Conservation (phyloP, 768 basidiomycete genomes). For the Naematelia aurantialba region DNA sequence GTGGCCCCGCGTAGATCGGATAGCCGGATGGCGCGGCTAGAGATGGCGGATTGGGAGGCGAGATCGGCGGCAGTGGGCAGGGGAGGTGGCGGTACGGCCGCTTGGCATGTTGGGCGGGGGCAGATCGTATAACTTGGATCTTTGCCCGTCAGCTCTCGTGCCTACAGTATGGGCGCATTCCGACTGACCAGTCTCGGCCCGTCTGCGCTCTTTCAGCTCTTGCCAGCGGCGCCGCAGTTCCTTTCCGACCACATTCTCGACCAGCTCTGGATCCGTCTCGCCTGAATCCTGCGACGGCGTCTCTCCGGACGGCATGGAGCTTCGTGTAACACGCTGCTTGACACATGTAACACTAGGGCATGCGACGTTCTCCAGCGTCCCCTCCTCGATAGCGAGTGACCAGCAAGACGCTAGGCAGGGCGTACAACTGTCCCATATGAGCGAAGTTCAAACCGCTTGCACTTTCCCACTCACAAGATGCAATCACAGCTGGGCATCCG, state of each 20-base stretch:
- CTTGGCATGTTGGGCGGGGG: constrained; percentile 74
- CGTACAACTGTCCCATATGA: constrained; percentile 56
- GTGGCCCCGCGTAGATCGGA: constrained; percentile 17
- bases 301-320: neutral
- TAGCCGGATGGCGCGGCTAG: constrained; percentile 27
- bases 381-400: constrained; percentile 74
- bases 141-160: neutral
- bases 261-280: constrained; percentile 64
- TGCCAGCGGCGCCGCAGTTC: constrained; percentile 68
- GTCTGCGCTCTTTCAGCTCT: constrained; percentile 69
- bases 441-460: neutral
- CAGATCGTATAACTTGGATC: constrained; percentile 79
- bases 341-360: constrained; percentile 79
- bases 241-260: constrained; percentile 66
- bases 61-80: constrained; percentile 18
- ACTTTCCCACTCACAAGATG: constrained; percentile 57
- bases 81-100: constrained; percentile 64
- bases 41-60: constrained; percentile 11
- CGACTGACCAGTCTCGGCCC: constrained; percentile 64
- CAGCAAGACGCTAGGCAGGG: constrained; percentile 76
- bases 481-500: constrained; percentile 64
- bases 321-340: constrained; percentile 53
- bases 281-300: constrained; percentile 12
- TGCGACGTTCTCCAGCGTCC: constrained; percentile 67
- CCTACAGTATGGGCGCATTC: neutral